Evolutionary conservation across 2,329 filamentous ascomycete genomes (phyloP).

Genomic region (Hysterium pulicare): DNA sequence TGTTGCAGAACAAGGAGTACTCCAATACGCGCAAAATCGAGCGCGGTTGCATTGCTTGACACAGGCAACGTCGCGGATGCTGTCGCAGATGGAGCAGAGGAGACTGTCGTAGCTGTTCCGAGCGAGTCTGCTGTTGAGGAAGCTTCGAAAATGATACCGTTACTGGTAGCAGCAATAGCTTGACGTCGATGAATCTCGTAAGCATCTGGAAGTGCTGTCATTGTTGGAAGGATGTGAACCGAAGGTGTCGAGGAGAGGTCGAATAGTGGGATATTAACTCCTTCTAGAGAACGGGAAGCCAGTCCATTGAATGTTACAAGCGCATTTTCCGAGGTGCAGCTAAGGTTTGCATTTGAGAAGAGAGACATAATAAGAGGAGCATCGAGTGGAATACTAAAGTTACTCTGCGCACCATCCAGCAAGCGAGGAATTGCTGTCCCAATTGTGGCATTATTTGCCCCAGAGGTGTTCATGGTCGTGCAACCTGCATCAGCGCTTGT

Average conservation of each 20-base stretch:
- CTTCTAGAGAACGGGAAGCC: conserved; percentile 24
- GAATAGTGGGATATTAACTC: conserved; percentile 17
- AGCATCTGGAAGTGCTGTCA: conserved; percentile 13
- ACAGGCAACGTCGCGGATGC: conserved; percentile 22
- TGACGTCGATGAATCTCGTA: conserved; percentile 18
- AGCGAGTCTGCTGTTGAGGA: conserved; percentile 7
- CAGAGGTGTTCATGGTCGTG: conserved; percentile 47
- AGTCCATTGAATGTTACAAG: conserved; percentile 74
- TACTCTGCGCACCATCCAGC: conserved; percentile 59
- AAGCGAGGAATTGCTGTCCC: conserved; percentile 76
- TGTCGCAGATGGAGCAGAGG: conserved; percentile 15
- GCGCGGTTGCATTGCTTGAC: conserved; percentile 32
- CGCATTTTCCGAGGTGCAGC: conserved; percentile 81
- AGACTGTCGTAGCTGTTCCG: conserved; percentile 12
- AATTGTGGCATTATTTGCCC: conserved; percentile 62
- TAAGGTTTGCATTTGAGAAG: conserved; percentile 71
- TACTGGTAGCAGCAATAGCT: conserved; percentile 30
- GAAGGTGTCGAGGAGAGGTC: conserved; percentile 18
- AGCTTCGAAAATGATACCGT: conserved; percentile 28
- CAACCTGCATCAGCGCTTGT: conserved; percentile 52
- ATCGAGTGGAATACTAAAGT: conserved; percentile 75
- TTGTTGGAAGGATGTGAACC: conserved; percentile 22
- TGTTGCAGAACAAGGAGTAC: conserved; percentile 46
- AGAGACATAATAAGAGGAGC: conserved; percentile 67
- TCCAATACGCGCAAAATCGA: conserved; percentile 46